These are phyloP conservation scores for Mycena rebaudengoi DNA, from an alignment of 768 basidiomycete genomes.

Conservation along the genomic window DNA sequence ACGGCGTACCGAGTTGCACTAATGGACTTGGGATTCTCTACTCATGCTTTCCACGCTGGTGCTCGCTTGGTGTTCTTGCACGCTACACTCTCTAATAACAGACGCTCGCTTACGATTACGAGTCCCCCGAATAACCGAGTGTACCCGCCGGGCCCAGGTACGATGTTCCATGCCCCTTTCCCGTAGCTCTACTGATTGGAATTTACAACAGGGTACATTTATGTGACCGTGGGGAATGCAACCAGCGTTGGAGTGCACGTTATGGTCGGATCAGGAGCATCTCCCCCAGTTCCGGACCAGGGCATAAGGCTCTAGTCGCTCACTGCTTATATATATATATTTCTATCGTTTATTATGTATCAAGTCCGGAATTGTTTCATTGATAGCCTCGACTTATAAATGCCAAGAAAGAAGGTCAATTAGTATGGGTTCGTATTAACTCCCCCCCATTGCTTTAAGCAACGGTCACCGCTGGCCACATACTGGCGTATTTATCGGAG, in stretches of 20 bases:
- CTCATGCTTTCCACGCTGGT: slow-evolving; percentile 43
- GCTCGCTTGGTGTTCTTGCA: slow-evolving; percentile 42
- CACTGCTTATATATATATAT: no score
- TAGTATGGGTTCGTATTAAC: no score
- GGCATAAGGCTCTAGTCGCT: no score
- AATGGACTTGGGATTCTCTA: slow-evolving; percentile 44
- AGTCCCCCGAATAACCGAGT: slow-evolving; percentile 44
- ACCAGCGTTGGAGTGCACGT: slow-evolving; percentile 30
- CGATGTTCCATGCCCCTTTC: neutral
- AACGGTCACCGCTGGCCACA: neutral
- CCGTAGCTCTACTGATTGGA: no score
- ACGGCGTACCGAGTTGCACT: slow-evolving; percentile 30
- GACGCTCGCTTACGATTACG: slow-evolving; percentile 40
- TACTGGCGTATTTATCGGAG: neutral
- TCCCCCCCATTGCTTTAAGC: no score
- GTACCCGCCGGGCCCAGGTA: slow-evolving; percentile 40
- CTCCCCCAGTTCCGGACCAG: slow-evolving; percentile 22
- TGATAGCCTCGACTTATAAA: no score
- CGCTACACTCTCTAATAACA: slow-evolving; percentile 30
- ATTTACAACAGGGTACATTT: slow-evolving; percentile 24
- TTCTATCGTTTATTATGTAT: no score
- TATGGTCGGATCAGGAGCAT: slow-evolving; percentile 32
- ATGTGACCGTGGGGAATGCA: slow-evolving; percentile 38
- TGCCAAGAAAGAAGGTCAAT: no score
- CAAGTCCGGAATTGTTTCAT: no score